Evolutionary conservation across 2,329 filamentous ascomycete genomes (phyloP).

Genomic region (Myriosclerotinia scirpicola): DNA sequence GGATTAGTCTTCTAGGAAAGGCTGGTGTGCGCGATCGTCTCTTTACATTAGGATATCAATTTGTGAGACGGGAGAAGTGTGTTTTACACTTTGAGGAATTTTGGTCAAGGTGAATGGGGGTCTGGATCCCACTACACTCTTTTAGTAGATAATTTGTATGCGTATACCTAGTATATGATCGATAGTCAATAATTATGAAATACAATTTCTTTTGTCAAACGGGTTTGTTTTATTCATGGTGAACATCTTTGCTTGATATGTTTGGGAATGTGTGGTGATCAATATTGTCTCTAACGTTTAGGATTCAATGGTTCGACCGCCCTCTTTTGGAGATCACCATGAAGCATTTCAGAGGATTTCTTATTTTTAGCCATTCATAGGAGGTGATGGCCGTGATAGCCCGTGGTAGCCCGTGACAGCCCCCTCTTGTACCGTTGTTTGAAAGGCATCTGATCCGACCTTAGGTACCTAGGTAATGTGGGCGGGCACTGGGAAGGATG

Average conservation of each 20-base stretch:
- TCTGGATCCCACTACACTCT: background rate
- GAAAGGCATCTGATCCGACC: too few species aligned
- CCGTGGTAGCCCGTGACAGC: too few species aligned
- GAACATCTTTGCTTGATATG: background rate
- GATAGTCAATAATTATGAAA: constrained; percentile 1
- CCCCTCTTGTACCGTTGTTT: too few species aligned
- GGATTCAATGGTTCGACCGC: background rate
- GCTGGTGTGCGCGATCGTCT: background rate
- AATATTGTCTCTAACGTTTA: background rate
- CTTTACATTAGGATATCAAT: constrained; percentile 7
- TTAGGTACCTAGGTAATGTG: too few species aligned
- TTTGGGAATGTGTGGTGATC: background rate
- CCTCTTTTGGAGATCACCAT: background rate
- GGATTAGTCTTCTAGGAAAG: constrained; percentile 14
- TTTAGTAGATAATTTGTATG: constrained; percentile 7
- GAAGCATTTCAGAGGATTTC: background rate
- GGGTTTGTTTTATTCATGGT: background rate
- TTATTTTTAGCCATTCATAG: background rate
- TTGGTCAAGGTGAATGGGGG: background rate
- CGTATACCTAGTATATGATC: constrained; percentile 1
- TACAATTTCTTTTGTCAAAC: background rate
- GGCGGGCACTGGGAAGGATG: too few species aligned
- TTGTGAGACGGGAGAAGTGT: background rate
- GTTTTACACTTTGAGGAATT: constrained; percentile 2
- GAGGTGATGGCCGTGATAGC: too few species aligned